These are phyloP conservation scores for Posidonia australis DNA, from an alignment of 106 monocot genomes.

Conservation along the genomic window DNA sequence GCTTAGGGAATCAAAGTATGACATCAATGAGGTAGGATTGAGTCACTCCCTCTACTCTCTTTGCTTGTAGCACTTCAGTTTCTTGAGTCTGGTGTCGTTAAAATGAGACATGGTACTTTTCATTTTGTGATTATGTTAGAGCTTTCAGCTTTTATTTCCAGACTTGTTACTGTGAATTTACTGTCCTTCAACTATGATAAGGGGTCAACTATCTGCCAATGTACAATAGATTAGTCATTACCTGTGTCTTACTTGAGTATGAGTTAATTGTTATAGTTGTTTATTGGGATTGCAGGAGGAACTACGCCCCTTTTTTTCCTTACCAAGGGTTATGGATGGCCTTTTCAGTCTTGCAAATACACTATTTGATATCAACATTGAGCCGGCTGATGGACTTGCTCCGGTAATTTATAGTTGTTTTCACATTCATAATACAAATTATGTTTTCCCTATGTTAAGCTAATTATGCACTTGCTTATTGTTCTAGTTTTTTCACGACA, in stretches of 20 bases:
- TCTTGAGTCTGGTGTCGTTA: too few relatives aligned
- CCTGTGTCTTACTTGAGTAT: neutral
- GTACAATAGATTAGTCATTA: too few relatives aligned
- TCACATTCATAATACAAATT: neutral
- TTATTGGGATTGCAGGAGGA: slow-evolving; percentile 55
- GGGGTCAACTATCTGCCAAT: neutral
- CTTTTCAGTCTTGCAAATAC: slow-evolving; percentile 83
- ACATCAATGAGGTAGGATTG: slow-evolving; percentile 77
- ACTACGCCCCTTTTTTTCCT: slow-evolving; percentile 86
- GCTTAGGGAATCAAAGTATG: slow-evolving; percentile 83
- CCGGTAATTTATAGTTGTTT: slow-evolving; percentile 32
- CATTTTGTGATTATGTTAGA: too few relatives aligned
- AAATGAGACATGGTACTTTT: too few relatives aligned
- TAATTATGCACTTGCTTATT: neutral
- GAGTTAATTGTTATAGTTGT: neutral
- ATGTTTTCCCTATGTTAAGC: neutral
- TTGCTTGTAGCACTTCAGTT: neutral
- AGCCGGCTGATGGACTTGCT: slow-evolving; percentile 86
- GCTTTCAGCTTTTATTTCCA: too few relatives aligned
- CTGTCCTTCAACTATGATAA: neutral
- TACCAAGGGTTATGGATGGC: slow-evolving; percentile 94
- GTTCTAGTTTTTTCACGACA: neutral
- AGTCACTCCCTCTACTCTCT: neutral
- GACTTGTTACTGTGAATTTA: too few relatives aligned
- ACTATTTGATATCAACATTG: slow-evolving; percentile 77